Evolutionary conservation across 1,139 yeast species (phyloP), one percentile per base, ranked within the genome.

Genomic region (Geotrichum europaeum): DNA sequence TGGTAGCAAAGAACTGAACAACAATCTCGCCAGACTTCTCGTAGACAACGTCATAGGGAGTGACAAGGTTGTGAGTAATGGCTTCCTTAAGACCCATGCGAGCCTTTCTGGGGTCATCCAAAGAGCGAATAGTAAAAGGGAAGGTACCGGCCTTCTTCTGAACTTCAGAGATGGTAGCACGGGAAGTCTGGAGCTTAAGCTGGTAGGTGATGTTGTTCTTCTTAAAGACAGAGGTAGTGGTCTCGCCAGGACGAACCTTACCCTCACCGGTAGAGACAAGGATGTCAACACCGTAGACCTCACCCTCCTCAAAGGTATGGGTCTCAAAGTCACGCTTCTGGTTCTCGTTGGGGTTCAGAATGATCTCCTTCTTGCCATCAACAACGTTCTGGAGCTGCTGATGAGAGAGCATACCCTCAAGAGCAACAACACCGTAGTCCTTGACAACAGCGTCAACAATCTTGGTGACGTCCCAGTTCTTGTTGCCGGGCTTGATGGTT

Each of bases 71-170:
- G 75, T 87, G 94, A 78, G 81, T 83, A 59, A 80, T 79, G 70
- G 90, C 85, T 78, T 87, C 95, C 70, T 82, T 84, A 70, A 87
- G 80, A 55, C 94, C 95, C 77, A 87, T 83, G 72, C 89, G 84
- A 63, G 88, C 85, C 74, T 83, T 86, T 73, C 84, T 81, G 67
- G 88, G 85, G 69, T 87, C 90, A 52, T 81, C 85, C 65, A 87
- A 81, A 68, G 83, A 79, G 72, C 87, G 81, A 69, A 86, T 79
- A 67, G 87, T 81, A 77, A 84, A 84, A 59, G 95, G 95, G 83
- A 86, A 87, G 45, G 79, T 79, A 47, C 90, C 88, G 57, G 84
- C 80, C 70, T 82, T 80, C 76, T 84, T 84, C 72, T 82, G 82
- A 72, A 87, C 81, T 71, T 87, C 91, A 62, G 85, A 81, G 71